Conservation (phyloP, 495 filamentous ascomycete species). For the Massariosphaeria phaeospora region DNA sequence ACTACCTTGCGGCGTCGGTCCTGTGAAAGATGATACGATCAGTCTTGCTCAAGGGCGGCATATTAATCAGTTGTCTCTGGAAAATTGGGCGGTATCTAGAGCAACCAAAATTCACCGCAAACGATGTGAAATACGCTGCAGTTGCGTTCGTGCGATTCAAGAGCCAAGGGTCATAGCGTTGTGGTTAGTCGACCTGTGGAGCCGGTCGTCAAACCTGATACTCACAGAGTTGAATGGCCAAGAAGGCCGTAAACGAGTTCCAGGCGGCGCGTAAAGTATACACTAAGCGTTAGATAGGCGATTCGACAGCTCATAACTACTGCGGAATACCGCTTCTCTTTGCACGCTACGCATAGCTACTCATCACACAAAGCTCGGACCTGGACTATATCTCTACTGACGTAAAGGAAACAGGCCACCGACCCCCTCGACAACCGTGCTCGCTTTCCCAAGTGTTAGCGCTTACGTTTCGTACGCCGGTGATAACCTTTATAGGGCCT, state of each 20-base stretch:
- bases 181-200: constrained; percentile 8
- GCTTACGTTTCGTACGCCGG: no score
- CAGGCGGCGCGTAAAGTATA: constrained; percentile 9
- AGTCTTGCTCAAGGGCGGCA: constrained; percentile 19
- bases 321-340: no score
- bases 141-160: constrained; percentile 12
- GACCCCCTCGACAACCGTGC: no score
- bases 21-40: constrained; percentile 25
- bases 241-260: constrained; percentile 17
- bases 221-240: constrained; percentile 14
- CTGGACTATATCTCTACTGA: no score
- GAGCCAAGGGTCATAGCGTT: constrained; percentile 12
- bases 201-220: neutral
- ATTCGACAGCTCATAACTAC: constrained; percentile 24
- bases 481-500: no score
- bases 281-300: constrained; percentile 17
- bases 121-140: constrained; percentile 24
- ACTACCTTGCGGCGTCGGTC: constrained; percentile 17
- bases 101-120: constrained; percentile 20
- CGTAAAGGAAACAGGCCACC: no score
- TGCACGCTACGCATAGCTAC: no score
- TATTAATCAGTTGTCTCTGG: no score
- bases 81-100: no score
- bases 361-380: no score
- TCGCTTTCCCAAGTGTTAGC: no score